These are phyloP conservation scores for Gynochthodes officinalis DNA, from an alignment of 257 asterid species.

Conservation along the genomic window DNA sequence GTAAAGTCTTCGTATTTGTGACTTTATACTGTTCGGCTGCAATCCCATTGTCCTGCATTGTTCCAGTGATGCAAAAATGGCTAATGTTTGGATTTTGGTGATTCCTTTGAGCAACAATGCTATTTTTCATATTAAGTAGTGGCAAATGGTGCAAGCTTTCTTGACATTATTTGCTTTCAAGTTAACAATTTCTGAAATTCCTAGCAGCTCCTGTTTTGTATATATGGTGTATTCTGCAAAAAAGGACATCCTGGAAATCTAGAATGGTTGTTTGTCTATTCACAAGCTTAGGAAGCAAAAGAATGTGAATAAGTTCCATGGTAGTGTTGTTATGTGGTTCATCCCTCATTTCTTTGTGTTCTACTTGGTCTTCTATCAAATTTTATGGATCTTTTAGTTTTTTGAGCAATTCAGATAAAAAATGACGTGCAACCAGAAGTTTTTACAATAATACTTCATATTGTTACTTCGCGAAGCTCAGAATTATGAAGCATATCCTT, in stretches of 20 bases:
- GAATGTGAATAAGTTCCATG: background rate
- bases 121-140: background rate
- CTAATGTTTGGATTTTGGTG: background rate
- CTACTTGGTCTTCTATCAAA: background rate
- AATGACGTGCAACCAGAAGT: background rate
- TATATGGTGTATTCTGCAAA: background rate
- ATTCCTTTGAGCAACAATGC: background rate
- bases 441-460: background rate
- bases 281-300: background rate
- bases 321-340: background rate
- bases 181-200: background rate
- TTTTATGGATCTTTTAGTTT: background rate
- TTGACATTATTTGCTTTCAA: background rate
- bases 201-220: background rate
- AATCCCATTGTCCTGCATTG: background rate
- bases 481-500: background rate
- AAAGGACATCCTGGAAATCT: background rate
- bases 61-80: background rate
- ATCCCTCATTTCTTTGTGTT: background rate
- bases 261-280: background rate
- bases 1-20: too few species aligned
- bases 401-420: background rate
- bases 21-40: background rate
- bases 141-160: background rate
- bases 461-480: background rate